Evolutionary conservation across 768 basidiomycete species (phyloP).

Genomic region (Dacryopinax primogenitus): DNA sequence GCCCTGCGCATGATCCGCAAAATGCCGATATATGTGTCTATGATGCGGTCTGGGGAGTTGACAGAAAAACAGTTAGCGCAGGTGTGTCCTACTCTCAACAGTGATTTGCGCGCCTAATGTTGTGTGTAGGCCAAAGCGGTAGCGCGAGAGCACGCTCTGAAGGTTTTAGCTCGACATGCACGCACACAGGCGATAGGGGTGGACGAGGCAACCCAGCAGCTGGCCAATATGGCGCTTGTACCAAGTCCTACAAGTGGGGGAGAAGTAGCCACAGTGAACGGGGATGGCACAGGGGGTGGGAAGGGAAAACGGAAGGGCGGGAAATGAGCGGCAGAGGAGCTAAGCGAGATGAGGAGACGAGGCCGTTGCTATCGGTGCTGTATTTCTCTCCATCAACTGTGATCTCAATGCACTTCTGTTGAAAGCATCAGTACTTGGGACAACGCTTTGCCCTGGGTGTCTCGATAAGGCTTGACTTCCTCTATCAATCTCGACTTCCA

Average conservation of each 20-base stretch:
- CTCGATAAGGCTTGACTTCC: not conserved
- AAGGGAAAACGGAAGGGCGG: conserved; percentile 5
- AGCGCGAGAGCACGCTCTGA: not conserved
- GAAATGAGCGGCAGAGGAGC: not conserved
- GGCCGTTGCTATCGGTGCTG: conserved; percentile 5
- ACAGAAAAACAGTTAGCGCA: not conserved
- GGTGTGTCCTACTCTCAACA: not conserved
- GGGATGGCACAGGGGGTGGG: not conserved
- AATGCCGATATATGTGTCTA: not conserved
- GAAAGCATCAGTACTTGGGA: not conserved
- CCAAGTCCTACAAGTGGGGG: not conserved
- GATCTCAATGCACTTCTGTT: conserved; percentile 6
- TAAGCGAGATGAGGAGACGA: not conserved
- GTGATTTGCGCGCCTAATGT: not conserved
- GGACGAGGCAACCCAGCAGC: conserved; percentile 2
- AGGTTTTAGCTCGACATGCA: conserved; percentile 1
- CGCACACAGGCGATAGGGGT: not conserved
- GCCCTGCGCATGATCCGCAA: not conserved
- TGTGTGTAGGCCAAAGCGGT: not conserved
- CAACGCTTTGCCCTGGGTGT: not conserved
- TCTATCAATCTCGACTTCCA: not conserved
- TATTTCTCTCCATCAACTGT: not conserved
- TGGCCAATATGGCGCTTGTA: not conserved
- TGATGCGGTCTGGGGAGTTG: not conserved
- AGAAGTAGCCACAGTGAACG: not conserved